These are phyloP conservation scores for Fibroporia radiculosa DNA, from an alignment of 768 basidiomycete species.

Conservation along the genomic window DNA sequence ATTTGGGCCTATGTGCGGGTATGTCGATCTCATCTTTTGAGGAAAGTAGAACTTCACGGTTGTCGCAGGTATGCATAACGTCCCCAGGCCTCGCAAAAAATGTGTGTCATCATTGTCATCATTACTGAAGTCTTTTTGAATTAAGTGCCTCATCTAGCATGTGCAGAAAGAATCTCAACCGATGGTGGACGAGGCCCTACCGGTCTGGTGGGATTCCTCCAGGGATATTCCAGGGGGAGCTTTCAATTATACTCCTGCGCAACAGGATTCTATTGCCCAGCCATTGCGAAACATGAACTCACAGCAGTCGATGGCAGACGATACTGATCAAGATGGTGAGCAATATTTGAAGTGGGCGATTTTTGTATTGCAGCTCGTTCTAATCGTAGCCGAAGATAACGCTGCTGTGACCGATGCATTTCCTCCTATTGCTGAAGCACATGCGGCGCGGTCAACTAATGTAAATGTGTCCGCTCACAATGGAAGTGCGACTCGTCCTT, in stretches of 20 bases:
- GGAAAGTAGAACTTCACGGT: not conserved
- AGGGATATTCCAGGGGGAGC: constrained; percentile 13
- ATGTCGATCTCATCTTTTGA: too few species aligned
- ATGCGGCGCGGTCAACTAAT: constrained; percentile 2
- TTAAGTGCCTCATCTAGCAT: constrained; percentile 12
- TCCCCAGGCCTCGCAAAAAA: constrained; percentile 63
- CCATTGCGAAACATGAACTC: not conserved
- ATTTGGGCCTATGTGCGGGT: constrained; percentile 77
- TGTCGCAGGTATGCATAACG: constrained; percentile 49
- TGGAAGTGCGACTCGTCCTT: constrained; percentile 1
- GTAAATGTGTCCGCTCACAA: not conserved
- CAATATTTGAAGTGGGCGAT: too few species aligned
- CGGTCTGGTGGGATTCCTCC: constrained; percentile 18
- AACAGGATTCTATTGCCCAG: not conserved
- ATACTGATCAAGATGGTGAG: too few species aligned
- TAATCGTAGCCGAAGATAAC: constrained; percentile 6
- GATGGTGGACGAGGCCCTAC: constrained; percentile 8
- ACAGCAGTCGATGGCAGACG: too few species aligned
- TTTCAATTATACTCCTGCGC: constrained; percentile 5
- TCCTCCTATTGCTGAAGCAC: constrained; percentile 15
- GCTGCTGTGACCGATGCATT: constrained; percentile 16
- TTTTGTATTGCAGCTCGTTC: not conserved
- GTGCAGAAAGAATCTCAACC: constrained; percentile 19
- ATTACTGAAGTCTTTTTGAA: constrained; percentile 1
- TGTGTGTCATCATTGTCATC: constrained; percentile 32